Evolutionary conservation across 169 alveolate species (phyloP), one percentile per base, ranked within the genome.

Genomic region (Eimeria maxima): DNA sequence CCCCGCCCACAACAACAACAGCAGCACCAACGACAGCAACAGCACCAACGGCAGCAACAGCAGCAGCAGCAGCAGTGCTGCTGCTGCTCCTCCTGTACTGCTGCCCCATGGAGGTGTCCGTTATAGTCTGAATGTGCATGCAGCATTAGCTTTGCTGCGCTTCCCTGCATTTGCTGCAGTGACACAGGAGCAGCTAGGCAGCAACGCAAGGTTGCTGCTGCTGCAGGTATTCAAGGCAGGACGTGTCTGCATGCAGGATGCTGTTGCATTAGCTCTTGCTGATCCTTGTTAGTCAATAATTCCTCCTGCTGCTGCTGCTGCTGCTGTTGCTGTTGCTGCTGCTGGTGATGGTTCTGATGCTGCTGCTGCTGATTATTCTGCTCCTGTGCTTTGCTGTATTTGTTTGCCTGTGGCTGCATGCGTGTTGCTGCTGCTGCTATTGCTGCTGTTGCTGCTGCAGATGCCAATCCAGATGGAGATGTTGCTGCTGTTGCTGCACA

Each of bases 201-300:
- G 63, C 67, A 83, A 44, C 16, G 80, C 84, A 33, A 24, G 89
- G 65, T 76, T 90, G 57, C 76, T 90, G 27, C 78, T 90, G 60
- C 89, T 90, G 55, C 95, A 90, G 47, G 90, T 90, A 45, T n/a
- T 90, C 45, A 80, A 81, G 38, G 95, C 95, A 29, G 95, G 95
- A 45, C 27, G 95, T 5, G 89, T 69, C 45, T 74, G 95, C 63
- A 74, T 90, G 65, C 90, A 55, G 47, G 95, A 90, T 60, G 95
- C 95, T 20, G 95, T 90, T 1, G 73, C 69, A 38, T 14, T 44
- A 45, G 95, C 95, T 7, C 55, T n/a, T 47, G 33, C 73, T 76
- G 95, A 90, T 27, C 95, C 57, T 7, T 50, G 57, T 50, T 5
- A 11, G 57, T 50, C 11, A 7, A 11, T 11, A 7, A 11, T 11